Base-by-base conservation (phyloP, 2,329 filamentous ascomycete genomes). In the Stachybotrys echinatus region DNA sequence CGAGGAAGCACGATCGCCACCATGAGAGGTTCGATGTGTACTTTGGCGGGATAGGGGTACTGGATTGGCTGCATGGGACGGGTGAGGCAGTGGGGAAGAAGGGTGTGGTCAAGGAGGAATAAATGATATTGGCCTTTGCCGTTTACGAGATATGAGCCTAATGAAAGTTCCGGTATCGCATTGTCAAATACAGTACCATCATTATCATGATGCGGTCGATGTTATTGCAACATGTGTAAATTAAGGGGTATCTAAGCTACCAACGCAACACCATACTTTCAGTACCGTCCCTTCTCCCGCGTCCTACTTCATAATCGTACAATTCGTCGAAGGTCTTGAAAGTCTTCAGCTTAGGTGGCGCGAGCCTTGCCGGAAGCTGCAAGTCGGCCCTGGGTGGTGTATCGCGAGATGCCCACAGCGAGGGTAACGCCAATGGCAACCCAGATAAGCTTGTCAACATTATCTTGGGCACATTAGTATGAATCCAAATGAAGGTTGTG, bases 61-160 rank as follows among this genome's bases (percentile, higher is more conserved):
- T 82, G 58, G 78, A 83, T 58, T 80, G 74, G 73, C n/a, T 79
- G 12, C 76, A 80, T 61, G 76, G 74, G 19, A 83, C 79, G 0
- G 64, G 62, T 19, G 61, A 64, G 53, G 53, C n/a, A n/a, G n/a
- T n/a, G 45, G 42, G 20, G 42, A n/a, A 22, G 18, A 22, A n/a
- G 22, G 21, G 23, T 7, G 23, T 34, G 23, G n/a, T 34, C 8
- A 18, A n/a, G 38, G 18, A 40, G 8, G 17, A n/a, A 40, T 40
- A n/a, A n/a, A 18, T 40, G 38, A 20, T 20, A 40, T 18, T 10
- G 17, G 7, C 2, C 8, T 10, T 4, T 40, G 6, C 10, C n/a
- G n/a, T n/a, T n/a, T n/a, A n/a, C n/a, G n/a, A n/a, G n/a, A n/a
- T n/a, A n/a, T n/a, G n/a, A n/a, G n/a, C n/a, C n/a, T n/a, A n/a